Evolutionary conservation across 2,329 filamentous ascomycete species (phyloP).

Genomic region (Trichoderma hamatum): DNA sequence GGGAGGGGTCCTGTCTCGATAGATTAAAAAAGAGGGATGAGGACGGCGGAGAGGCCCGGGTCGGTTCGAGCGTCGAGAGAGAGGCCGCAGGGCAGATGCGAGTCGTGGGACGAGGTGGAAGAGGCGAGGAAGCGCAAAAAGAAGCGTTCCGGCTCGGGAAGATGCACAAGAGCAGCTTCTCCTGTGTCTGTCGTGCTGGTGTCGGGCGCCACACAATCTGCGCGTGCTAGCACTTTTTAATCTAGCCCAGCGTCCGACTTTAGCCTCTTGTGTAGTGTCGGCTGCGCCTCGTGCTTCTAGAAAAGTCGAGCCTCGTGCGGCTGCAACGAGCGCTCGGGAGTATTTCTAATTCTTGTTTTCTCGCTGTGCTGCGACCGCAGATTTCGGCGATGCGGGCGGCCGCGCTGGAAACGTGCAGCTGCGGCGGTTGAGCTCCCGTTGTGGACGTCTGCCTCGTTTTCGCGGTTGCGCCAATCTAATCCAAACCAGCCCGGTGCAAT

Average conservation of each 20-base stretch:
- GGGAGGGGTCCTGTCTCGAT: not conserved
- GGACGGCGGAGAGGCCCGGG: not conserved
- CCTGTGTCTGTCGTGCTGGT: constrained; percentile 12
- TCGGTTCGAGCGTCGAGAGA: not conserved
- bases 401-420: constrained; percentile 27
- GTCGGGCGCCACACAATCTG: constrained; percentile 1
- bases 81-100: not conserved
- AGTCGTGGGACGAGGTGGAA: not conserved
- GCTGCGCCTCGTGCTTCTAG: constrained; percentile 28
- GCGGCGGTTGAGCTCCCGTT: constrained; percentile 11
- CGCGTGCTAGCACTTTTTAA: constrained; percentile 16
- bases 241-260: not conserved
- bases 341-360: not conserved
- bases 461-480: not conserved
- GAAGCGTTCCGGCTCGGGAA: constrained; percentile 4
- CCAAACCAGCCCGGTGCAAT: constrained; percentile 2
- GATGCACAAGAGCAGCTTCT: constrained; percentile 22
- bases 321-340: not conserved
- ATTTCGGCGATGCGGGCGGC: constrained; percentile 24
- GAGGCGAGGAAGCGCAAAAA: not conserved
- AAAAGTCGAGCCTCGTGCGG: constrained; percentile 12
- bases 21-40: too few relatives aligned
- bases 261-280: constrained; percentile 22
- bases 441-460: not conserved
- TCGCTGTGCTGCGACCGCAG: not conserved